phyloP scores from a whole-genome alignment of 306 rosid genomes.

The Cucurbita argyrosperma region DNA sequence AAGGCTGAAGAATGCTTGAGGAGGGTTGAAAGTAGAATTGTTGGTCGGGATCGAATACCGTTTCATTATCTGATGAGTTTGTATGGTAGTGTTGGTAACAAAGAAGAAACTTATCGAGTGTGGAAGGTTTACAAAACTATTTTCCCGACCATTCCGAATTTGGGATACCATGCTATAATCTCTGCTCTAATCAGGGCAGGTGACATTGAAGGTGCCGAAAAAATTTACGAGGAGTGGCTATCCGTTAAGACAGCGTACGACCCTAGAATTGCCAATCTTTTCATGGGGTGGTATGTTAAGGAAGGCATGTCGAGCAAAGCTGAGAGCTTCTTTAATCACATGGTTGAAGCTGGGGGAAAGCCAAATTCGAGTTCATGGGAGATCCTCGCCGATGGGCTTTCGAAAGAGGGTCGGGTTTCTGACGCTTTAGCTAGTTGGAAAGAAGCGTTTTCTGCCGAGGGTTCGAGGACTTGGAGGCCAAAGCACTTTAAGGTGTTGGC shows the following conservation, averaged over 20 bases:
- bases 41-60: conserved; percentile 72
- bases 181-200: conserved; percentile 58
- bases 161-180: conserved; percentile 76
- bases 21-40: conserved; percentile 59
- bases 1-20: conserved; percentile 76
- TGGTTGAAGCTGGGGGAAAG: conserved; percentile 46
- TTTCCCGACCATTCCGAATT: conserved; percentile 65
- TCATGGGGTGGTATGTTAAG: conserved; percentile 40
- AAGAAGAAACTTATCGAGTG: conserved; percentile 65
- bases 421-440: conserved; percentile 60
- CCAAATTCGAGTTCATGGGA: conserved; percentile 87
- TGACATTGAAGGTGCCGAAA: conserved; percentile 70
- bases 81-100: conserved; percentile 64
- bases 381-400: conserved; percentile 52
- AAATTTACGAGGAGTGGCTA: conserved; percentile 67
- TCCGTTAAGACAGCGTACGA: conserved; percentile 44
- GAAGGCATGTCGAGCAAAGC: conserved; percentile 43
- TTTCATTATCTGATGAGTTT: conserved; percentile 80
- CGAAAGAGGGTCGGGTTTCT: conserved; percentile 30
- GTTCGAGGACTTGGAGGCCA: conserved; percentile 67
- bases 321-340: conserved; percentile 32
- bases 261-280: conserved; percentile 71
- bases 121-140: conserved; percentile 59
- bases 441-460: conserved; percentile 45
- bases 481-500: conserved; percentile 33